These are phyloP conservation scores for Murraya koenigii DNA, from an alignment of 345 rosid species.

Conservation along the genomic window DNA sequence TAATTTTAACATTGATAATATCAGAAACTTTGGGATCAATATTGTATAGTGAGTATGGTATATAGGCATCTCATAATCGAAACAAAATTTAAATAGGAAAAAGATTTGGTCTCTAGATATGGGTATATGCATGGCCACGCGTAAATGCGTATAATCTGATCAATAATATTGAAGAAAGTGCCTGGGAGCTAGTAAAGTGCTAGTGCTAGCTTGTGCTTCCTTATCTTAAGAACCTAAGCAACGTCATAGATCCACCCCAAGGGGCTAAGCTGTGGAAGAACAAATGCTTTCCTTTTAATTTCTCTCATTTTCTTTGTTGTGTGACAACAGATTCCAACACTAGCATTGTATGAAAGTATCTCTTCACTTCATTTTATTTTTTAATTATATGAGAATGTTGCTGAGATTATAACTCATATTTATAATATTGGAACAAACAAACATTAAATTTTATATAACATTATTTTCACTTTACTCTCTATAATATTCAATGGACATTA, in stretches of 20 bases:
- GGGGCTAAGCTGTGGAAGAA: neutral
- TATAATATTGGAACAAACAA: too few relatives aligned
- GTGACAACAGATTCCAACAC: constrained; percentile 34
- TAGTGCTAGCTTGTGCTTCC: neutral
- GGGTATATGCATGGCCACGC: neutral
- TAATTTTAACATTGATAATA: too few relatives aligned
- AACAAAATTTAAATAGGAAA: neutral
- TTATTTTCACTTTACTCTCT: too few relatives aligned
- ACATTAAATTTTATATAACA: too few relatives aligned
- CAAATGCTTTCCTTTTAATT: constrained; percentile 13
- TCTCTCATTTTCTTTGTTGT: neutral
- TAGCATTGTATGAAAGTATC: constrained; percentile 7
- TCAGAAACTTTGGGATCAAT: too few relatives aligned
- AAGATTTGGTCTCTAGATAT: neutral
- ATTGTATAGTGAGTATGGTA: too few relatives aligned
- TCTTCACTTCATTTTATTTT: too few relatives aligned
- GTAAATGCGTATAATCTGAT: neutral
- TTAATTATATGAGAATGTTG: too few relatives aligned
- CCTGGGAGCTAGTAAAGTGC: neutral
- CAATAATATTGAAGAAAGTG: neutral
- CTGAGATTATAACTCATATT: too few relatives aligned
- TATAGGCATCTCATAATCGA: neutral
- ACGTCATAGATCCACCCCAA: constrained; percentile 30
- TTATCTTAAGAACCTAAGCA: neutral
- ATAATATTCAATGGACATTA: too few relatives aligned